Evolutionary conservation across 2,329 filamentous ascomycete genomes (phyloP).

Genomic region (Massarina eburnea): DNA sequence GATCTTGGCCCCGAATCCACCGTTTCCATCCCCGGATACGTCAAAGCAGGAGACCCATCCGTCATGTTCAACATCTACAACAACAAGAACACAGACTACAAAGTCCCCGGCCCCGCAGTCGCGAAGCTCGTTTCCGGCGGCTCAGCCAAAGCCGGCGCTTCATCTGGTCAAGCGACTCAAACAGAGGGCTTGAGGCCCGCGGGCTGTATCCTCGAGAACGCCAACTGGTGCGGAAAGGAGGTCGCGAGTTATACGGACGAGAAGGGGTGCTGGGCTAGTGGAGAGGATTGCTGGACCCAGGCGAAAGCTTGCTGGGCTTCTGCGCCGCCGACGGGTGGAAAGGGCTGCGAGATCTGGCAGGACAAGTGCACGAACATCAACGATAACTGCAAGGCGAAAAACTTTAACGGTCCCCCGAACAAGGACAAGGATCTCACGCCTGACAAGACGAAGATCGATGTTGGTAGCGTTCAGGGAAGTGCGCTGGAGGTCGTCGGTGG

Average conservation of each 20-base stretch:
- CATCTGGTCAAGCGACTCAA: constrained; percentile 32
- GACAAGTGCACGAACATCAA: constrained; percentile 58
- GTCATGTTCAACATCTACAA: constrained; percentile 68
- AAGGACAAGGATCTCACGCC: constrained; percentile 44
- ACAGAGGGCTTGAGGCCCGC: constrained; percentile 15
- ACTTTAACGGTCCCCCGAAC: constrained; percentile 49
- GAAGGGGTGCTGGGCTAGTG: constrained; percentile 59
- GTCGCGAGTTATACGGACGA: constrained; percentile 59
- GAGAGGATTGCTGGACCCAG: constrained; percentile 57
- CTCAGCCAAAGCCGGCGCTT: constrained; percentile 12
- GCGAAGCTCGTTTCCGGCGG: constrained; percentile 47
- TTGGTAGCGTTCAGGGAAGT: constrained; percentile 29
- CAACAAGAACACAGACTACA: constrained; percentile 46
- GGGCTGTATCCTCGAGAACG: constrained; percentile 56
- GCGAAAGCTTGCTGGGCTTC: constrained; percentile 59
- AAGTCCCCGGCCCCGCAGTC: constrained; percentile 58
- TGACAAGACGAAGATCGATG: constrained; percentile 30
- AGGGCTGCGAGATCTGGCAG: constrained; percentile 64
- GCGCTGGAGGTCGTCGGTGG: constrained; percentile 13
- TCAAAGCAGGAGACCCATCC: constrained; percentile 56
- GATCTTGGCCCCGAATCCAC: constrained; percentile 50
- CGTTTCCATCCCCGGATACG: constrained; percentile 68
- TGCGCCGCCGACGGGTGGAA: constrained; percentile 61
- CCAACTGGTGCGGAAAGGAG: constrained; percentile 71
- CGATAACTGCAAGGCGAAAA: constrained; percentile 43